Conservation (phyloP, 257 asterid genomes). For the Gentiana straminea region DNA sequence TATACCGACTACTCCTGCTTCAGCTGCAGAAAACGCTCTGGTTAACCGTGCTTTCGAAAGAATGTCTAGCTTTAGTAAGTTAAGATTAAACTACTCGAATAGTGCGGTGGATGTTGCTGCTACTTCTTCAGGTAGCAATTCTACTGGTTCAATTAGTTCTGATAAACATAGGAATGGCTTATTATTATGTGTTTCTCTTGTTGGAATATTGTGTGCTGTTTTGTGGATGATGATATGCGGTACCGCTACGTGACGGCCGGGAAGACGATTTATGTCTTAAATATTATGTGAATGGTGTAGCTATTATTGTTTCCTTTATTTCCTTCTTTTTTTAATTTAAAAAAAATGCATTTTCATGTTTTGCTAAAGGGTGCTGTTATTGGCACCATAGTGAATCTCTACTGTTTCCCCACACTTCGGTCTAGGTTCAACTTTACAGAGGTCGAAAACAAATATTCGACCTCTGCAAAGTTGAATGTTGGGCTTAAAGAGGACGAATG, state of each 20-base stretch:
- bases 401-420: too few relatives aligned
- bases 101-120: constrained; percentile 32
- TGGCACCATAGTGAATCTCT: too few relatives aligned
- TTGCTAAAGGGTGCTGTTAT: too few relatives aligned
- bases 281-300: too few relatives aligned
- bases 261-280: not conserved
- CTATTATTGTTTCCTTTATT: too few relatives aligned
- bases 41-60: constrained; percentile 75
- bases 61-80: constrained; percentile 85
- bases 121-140: constrained; percentile 21
- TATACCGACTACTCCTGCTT: constrained; percentile 94
- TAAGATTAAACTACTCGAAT: constrained; percentile 41
- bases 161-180: constrained; percentile 40
- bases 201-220: constrained; percentile 72
- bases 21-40: constrained; percentile 81
- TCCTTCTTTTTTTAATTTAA: too few relatives aligned
- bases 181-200: constrained; percentile 42
- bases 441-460: too few relatives aligned
- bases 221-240: constrained; percentile 54
- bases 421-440: too few relatives aligned
- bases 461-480: too few relatives aligned
- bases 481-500: too few relatives aligned
- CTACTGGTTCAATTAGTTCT: constrained; percentile 38
- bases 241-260: constrained; percentile 15
- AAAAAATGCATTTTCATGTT: too few relatives aligned